Evolutionary conservation across 345 rosid genomes (phyloP).

Genomic region (Conringia planisiliqua): DNA sequence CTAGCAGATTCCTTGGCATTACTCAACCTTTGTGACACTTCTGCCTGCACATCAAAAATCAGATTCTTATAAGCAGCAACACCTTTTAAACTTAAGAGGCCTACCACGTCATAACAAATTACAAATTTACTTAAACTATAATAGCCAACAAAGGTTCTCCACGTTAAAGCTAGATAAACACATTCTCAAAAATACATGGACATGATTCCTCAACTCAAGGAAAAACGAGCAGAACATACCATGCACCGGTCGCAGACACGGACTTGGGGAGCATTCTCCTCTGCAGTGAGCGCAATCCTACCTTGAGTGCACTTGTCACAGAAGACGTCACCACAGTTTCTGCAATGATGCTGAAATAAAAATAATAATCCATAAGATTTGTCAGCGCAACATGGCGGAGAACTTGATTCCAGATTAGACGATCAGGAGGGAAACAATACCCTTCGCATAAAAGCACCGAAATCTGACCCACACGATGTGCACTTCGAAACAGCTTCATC

Average conservation of each 20-base stretch:
- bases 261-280: conserved; percentile 89
- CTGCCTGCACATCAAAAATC: conserved; percentile 51
- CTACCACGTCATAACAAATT: background rate
- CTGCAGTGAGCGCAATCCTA: conserved; percentile 91
- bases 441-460: conserved; percentile 82
- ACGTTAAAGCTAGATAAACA: conserved; percentile 4
- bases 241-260: conserved; percentile 95
- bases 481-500: conserved; percentile 94
- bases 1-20: conserved; percentile 79
- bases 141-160: background rate
- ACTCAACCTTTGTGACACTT: conserved; percentile 89
- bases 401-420: conserved; percentile 5
- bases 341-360: conserved; percentile 86
- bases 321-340: conserved; percentile 97
- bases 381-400: background rate
- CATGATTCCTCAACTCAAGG: background rate
- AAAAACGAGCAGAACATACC: conserved; percentile 42
- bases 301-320: conserved; percentile 98
- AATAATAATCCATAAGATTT: conserved; percentile 1
- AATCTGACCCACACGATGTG: conserved; percentile 80
- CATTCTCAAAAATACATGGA: background rate
- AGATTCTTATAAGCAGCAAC: background rate
- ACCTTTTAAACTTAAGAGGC: background rate
- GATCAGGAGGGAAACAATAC: conserved; percentile 30
- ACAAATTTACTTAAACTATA: background rate